Evolutionary conservation across 139 green algal species (phyloP).

Genomic region (Picochlorum sp.): DNA sequence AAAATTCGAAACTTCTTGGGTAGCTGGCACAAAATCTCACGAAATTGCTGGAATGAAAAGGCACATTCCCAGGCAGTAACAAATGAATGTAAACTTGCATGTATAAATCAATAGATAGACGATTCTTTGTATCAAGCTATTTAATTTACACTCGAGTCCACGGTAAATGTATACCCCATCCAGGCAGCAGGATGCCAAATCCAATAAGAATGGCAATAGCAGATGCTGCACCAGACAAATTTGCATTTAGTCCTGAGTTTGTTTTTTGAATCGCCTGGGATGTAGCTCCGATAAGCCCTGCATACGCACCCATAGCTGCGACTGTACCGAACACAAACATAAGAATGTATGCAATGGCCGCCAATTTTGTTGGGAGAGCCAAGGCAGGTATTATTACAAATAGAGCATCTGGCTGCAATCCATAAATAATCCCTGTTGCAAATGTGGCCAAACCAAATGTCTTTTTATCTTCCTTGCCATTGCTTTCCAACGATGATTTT

Average conservation of each 20-base stretch:
- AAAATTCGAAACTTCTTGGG: not conserved
- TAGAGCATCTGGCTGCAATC: constrained; percentile 91
- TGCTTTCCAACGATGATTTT: not conserved
- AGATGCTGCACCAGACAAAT: constrained; percentile 54
- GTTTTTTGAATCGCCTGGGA: constrained; percentile 52
- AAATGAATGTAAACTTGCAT: not conserved
- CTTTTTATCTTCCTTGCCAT: constrained; percentile 11
- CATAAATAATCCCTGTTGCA: constrained; percentile 90
- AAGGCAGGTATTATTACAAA: constrained; percentile 94
- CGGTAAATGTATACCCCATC: constrained; percentile 46
- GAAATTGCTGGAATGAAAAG: not conserved
- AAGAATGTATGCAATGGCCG: constrained; percentile 74
- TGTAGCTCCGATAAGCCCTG: constrained; percentile 70
- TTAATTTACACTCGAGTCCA: not conserved
- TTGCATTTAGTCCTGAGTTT: constrained; percentile 49
- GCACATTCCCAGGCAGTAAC: not conserved
- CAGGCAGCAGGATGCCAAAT: constrained; percentile 45
- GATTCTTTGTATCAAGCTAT: too few relatives aligned
- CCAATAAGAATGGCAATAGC: constrained; percentile 58
- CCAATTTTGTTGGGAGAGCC: constrained; percentile 79
- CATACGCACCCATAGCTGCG: constrained; percentile 91
- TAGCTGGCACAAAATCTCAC: not conserved
- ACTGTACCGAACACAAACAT: constrained; percentile 95
- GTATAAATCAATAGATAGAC: too few relatives aligned
- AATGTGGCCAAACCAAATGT: constrained; percentile 64